phyloP scores from a whole-genome alignment of 1,284 basidiomycete genomes.

The Cryptococcus deneoformans region DNA sequence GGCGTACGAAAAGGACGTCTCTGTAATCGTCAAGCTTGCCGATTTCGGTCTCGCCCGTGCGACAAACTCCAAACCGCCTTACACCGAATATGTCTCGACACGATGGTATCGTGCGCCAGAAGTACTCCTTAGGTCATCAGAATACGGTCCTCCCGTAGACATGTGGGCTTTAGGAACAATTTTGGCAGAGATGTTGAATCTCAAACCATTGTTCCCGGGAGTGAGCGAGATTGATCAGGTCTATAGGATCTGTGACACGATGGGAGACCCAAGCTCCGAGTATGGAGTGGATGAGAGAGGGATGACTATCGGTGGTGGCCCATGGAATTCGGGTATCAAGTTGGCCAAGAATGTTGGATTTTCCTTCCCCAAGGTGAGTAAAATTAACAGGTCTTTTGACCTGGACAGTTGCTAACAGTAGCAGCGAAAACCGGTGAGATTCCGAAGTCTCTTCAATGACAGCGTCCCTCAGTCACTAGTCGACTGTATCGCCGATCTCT shows the following conservation, averaged over 20 bases:
- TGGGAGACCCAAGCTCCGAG: conserved; percentile 86
- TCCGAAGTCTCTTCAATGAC: conserved; percentile 74
- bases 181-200: conserved; percentile 91
- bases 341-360: conserved; percentile 87
- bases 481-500: conserved; percentile 86
- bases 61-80: conserved; percentile 83
- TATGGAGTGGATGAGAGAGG: conserved; percentile 75
- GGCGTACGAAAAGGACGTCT: conserved; percentile 80
- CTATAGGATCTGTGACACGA: conserved; percentile 78
- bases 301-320: conserved; percentile 75
- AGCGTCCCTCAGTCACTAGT: conserved; percentile 76
- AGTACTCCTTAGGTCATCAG: conserved; percentile 82
- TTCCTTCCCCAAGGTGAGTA: conserved; percentile 79
- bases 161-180: conserved; percentile 99
- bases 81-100: conserved; percentile 98
- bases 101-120: conserved; percentile 99
- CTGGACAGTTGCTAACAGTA: neutral
- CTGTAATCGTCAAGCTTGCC: conserved; percentile 95
- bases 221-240: conserved; percentile 92
- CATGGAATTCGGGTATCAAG: conserved; percentile 79
- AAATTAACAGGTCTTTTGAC: too few relatives aligned
- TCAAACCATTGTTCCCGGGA: conserved; percentile 98
- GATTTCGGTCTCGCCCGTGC: conserved; percentile 97
- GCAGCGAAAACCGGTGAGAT: conserved; percentile 71
- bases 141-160: conserved; percentile 96